A percentile compares a stretch with the other conserved stretches of the same genome.
phyloP scores from a whole-genome alignment of 2,329 filamentous ascomycete species.

The Helicocarpus griseus region DNA sequence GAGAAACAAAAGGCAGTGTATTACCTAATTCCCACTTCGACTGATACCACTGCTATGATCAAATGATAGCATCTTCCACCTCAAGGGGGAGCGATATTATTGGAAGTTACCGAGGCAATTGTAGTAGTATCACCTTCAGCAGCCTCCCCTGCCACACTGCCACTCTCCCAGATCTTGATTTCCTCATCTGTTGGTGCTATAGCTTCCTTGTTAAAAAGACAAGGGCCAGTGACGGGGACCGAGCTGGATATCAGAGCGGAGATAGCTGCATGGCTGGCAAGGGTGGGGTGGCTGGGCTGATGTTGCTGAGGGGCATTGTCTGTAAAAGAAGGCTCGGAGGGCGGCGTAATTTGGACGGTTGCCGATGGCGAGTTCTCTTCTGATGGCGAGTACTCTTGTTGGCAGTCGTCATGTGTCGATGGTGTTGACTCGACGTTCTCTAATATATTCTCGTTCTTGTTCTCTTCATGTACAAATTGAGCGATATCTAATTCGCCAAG shows the following conservation, averaged over 20 bases:
- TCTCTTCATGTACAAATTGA: conserved; percentile 57
- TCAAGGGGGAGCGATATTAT: no score
- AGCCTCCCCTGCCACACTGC: conserved; percentile 50
- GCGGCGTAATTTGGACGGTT: conserved; percentile 17
- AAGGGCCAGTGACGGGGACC: conserved; percentile 20
- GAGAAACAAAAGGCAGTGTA: not conserved
- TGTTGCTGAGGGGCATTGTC: no score
- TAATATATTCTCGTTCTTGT: not conserved
- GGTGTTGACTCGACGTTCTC: not conserved
- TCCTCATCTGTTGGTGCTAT: conserved; percentile 21
- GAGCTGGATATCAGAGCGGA: conserved; percentile 10
- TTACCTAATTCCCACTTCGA: no score
- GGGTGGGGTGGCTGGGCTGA: not conserved
- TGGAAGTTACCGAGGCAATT: no score
- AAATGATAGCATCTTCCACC: no score
- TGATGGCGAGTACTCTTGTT: not conserved
- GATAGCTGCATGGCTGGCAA: conserved; percentile 8
- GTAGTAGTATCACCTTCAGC: conserved; percentile 1
- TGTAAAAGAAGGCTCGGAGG: no score
- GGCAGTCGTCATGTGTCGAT: not conserved
- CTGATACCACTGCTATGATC: no score
- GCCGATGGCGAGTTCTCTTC: not conserved
- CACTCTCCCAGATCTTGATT: conserved; percentile 62
- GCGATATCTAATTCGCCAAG: conserved; percentile 57
- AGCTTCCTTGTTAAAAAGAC: no score